Evolutionary conservation across 2,329 filamentous ascomycete genomes (phyloP).

Genomic region (Graphilbum ipis-grandicollis): DNA sequence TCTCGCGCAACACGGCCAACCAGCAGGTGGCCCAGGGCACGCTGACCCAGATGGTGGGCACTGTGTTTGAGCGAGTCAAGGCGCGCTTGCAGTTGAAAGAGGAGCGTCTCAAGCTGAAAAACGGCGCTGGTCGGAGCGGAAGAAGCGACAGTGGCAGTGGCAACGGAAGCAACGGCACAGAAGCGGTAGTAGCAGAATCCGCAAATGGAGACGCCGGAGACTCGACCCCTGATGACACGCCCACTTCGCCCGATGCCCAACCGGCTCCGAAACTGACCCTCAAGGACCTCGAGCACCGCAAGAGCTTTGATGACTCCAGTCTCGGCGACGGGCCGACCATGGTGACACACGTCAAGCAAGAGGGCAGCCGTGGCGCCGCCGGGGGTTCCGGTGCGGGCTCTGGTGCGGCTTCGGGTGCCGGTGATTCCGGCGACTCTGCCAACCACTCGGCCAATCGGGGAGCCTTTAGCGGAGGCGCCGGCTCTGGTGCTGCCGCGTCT

Average conservation of each 20-base stretch:
- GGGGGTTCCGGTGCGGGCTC: neutral
- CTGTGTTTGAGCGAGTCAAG: conserved; percentile 91
- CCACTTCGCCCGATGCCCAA: neutral
- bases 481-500: too few species aligned
- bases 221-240: too few species aligned
- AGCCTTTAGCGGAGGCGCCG: neutral
- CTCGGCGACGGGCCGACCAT: conserved; percentile 50
- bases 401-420: neutral
- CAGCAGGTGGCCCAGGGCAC: conserved; percentile 96
- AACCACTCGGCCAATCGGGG: too few species aligned
- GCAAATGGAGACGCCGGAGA: too few species aligned
- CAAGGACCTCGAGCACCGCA: conserved; percentile 49
- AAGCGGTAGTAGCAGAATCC: conserved; percentile 6
- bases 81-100: conserved; percentile 76
- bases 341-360: conserved; percentile 41
- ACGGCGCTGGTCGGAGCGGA: neutral
- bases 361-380: conserved; percentile 2
- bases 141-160: conserved; percentile 6
- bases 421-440: too few species aligned
- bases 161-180: neutral
- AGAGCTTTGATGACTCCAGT: conserved; percentile 52
- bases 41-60: conserved; percentile 95
- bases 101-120: conserved; percentile 31
- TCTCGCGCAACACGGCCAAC: conserved; percentile 85
- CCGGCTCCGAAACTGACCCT: conserved; percentile 47